Conservation (phyloP, 2,329 filamentous ascomycete species). For the Tetracladium maxilliforme region DNA sequence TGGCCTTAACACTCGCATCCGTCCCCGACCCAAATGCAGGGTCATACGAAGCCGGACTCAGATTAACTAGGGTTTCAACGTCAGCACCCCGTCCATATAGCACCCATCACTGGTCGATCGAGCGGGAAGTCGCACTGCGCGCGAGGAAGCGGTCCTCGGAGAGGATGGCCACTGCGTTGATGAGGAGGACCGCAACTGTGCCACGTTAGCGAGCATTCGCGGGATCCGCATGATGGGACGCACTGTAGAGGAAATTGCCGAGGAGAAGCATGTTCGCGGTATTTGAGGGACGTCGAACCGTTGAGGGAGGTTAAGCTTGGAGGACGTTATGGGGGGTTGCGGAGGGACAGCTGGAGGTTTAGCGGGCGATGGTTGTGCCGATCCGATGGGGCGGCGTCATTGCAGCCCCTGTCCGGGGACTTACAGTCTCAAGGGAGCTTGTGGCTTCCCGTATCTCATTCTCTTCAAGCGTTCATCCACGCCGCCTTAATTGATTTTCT, state of each 20-base stretch:
- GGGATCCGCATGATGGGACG: conserved; percentile 4
- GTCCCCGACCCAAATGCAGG: conserved; percentile 37
- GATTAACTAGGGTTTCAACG: too few species aligned
- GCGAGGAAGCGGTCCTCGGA: conserved; percentile 89
- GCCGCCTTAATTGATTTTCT: too few species aligned
- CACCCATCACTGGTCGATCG: too few species aligned
- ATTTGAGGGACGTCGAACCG: conserved; percentile 1
- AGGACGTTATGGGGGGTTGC: background rate
- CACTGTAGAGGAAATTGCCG: conserved; percentile 61
- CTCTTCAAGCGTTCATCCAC: too few species aligned
- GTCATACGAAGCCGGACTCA: background rate
- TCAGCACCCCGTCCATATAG: background rate
- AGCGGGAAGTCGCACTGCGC: conserved; percentile 39
- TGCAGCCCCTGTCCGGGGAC: too few species aligned
- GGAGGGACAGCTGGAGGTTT: background rate
- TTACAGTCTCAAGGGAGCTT: too few species aligned
- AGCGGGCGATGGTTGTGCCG: too few species aligned
- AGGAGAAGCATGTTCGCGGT: conserved; percentile 10
- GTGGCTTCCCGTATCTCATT: too few species aligned
- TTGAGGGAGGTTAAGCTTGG: conserved; percentile 4
- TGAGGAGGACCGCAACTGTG: conserved; percentile 67
- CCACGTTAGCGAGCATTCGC: conserved; percentile 4
- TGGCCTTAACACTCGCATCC: conserved; percentile 70
- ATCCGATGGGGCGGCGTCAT: too few species aligned
- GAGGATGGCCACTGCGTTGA: conserved; percentile 87